A percentile compares a stretch with the other conserved stretches of the same genome.
Evolutionary conservation across 306 rosid genomes (phyloP).

Genomic region (Cucurbita argyrosperma): DNA sequence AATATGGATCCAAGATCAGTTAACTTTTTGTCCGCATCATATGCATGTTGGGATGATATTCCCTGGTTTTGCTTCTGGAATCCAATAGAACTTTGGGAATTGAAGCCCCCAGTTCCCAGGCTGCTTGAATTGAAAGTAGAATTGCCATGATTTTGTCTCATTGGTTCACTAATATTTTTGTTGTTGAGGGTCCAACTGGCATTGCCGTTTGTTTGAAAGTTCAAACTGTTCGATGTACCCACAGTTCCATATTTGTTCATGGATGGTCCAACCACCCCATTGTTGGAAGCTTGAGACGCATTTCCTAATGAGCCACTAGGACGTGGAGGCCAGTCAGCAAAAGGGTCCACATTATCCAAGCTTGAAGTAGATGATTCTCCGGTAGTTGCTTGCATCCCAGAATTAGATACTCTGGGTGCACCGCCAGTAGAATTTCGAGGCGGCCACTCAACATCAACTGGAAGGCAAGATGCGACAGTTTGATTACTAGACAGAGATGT

Average conservation of each 20-base stretch:
- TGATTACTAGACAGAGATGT: constrained; percentile 37
- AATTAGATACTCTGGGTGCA: constrained; percentile 30
- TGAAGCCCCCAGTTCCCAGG: constrained; percentile 22
- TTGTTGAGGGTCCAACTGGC: constrained; percentile 39
- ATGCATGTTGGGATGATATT: constrained; percentile 24
- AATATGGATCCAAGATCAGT: constrained; percentile 73
- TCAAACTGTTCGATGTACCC: constrained; percentile 38
- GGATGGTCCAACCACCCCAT: constrained; percentile 34
- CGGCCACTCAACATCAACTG: constrained; percentile 94
- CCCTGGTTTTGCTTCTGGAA: constrained; percentile 44
- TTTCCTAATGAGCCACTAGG: constrained; percentile 43
- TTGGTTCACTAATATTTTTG: constrained; percentile 23
- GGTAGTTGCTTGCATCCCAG: constrained; percentile 33
- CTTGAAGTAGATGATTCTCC: constrained; percentile 47
- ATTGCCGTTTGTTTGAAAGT: constrained; percentile 27
- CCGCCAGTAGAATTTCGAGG: constrained; percentile 40
- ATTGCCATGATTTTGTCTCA: constrained; percentile 37
- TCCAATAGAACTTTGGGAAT: constrained; percentile 42
- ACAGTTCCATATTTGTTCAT: constrained; percentile 29
- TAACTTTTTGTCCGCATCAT: constrained; percentile 25
- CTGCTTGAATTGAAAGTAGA: constrained; percentile 18
- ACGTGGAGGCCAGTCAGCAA: constrained; percentile 89
- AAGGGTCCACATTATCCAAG: constrained; percentile 61
- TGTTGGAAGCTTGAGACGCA: constrained; percentile 39
- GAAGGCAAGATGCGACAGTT: constrained; percentile 48